A percentile compares a stretch with the other conserved stretches of the same genome.
Conservation (phyloP, 306 rosid genomes). For the Quercus dentata region DNA sequence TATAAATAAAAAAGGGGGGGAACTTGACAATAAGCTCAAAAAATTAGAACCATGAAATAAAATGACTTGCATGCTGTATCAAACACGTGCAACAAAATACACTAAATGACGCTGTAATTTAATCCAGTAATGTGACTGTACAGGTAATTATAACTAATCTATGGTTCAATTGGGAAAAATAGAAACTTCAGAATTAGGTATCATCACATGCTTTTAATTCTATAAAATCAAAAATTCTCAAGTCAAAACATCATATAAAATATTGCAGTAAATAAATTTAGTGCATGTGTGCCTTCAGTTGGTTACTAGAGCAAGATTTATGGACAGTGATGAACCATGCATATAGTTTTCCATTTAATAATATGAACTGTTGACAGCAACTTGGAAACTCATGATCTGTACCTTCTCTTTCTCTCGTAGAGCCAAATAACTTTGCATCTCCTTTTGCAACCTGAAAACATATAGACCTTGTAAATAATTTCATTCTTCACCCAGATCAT, state of each 20-base stretch:
- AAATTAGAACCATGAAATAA: neutral
- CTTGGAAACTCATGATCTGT: conserved; percentile 7
- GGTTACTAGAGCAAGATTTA: neutral
- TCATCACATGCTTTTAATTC: neutral
- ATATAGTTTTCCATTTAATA: neutral
- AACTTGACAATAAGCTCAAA: neutral
- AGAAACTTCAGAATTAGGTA: neutral
- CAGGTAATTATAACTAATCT: neutral
- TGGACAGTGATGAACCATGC: neutral
- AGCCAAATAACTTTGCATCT: conserved; percentile 67
- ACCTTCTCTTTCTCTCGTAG: conserved; percentile 66
- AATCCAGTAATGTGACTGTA: neutral
- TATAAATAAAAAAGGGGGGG: neutral
- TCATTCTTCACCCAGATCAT: conserved; percentile 1
- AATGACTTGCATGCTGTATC: neutral
- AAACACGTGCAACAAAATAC: neutral
- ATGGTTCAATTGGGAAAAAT: neutral
- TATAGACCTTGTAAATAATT: conserved; percentile 22
- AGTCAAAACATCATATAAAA: neutral
- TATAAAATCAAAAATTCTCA: neutral
- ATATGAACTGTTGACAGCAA: neutral
- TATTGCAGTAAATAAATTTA: neutral
- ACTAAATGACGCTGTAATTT: neutral
- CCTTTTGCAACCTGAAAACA: conserved; percentile 73
- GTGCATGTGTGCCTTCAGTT: neutral